A percentile compares a stretch with the other conserved stretches of the same genome.
These are phyloP conservation scores for Spencermartinsiella ligniputridi DNA, from an alignment of 1,139 yeast genomes.

Conservation along the genomic window DNA sequence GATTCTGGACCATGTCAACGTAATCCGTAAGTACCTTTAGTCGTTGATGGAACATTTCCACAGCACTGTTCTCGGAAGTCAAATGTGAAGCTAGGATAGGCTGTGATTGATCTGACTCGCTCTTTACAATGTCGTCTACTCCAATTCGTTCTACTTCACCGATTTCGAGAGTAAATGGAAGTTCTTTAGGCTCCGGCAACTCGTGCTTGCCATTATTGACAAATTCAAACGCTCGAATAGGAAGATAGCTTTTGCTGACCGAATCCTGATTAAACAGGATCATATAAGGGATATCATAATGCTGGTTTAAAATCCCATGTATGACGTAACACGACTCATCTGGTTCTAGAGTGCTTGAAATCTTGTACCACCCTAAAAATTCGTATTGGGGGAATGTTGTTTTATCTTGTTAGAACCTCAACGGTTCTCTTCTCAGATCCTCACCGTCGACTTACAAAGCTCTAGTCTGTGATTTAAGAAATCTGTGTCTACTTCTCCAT, in stretches of 20 bases:
- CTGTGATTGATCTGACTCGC: constrained; percentile 11
- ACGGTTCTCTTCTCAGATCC: background rate
- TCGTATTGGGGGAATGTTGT: constrained; percentile 33
- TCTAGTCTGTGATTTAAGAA: constrained; percentile 23
- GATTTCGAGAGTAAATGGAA: constrained; percentile 27
- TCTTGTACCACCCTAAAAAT: constrained; percentile 32
- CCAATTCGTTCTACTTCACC: constrained; percentile 37
- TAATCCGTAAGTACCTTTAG: constrained; percentile 25
- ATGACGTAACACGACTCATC: constrained; percentile 18
- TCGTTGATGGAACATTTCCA: constrained; percentile 29
- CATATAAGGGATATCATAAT: constrained; percentile 22
- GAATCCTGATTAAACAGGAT: constrained; percentile 17
- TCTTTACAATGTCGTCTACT: constrained; percentile 32
- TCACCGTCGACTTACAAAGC: constrained; percentile 21
- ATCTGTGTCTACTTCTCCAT: constrained; percentile 23
- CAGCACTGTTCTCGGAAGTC: constrained; percentile 30
- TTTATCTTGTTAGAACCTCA: constrained; percentile 17
- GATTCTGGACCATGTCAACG: constrained; percentile 20
- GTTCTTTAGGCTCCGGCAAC: constrained; percentile 21
- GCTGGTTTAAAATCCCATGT: constrained; percentile 19
- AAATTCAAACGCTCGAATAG: constrained; percentile 30
- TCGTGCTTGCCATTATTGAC: constrained; percentile 20
- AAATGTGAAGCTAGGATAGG: constrained; percentile 23
- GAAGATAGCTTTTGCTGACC: constrained; percentile 22
- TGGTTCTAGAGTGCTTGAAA: constrained; percentile 14